Evolutionary conservation across 2,329 filamentous ascomycete species (phyloP).

Genomic region (Trichoderma koningiopsis): DNA sequence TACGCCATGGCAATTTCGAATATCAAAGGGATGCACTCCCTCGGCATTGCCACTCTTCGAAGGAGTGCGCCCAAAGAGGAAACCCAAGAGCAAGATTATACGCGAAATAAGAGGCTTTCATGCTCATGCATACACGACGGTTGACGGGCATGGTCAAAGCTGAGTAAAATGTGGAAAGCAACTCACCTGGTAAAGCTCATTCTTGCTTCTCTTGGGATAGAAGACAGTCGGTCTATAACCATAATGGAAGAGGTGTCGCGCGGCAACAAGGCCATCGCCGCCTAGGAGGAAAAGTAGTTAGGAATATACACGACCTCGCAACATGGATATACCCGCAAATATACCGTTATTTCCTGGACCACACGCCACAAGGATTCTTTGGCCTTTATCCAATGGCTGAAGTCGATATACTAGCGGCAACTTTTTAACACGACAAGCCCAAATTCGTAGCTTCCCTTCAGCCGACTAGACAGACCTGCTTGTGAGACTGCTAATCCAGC

Average conservation of each 20-base stretch:
- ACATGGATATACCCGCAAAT: not conserved
- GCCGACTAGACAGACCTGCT: conserved; percentile 59
- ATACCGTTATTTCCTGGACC: conserved; percentile 76
- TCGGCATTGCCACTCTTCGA: not conserved
- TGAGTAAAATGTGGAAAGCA: not conserved
- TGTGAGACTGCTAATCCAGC: conserved; percentile 92
- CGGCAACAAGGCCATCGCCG: conserved; percentile 92
- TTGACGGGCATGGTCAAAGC: not conserved
- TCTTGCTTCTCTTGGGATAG: conserved; percentile 90
- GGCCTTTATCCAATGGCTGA: conserved; percentile 73
- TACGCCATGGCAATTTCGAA: not conserved
- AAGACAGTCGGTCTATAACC: conserved; percentile 88
- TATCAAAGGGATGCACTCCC: not conserved
- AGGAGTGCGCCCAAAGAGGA: conserved; percentile 6
- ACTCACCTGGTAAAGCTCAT: conserved; percentile 80
- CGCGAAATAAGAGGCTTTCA: conserved; percentile 25
- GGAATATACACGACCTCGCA: not conserved
- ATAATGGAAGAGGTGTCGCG: conserved; percentile 87
- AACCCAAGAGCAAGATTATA: conserved; percentile 27
- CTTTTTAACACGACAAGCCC: conserved; percentile 4
- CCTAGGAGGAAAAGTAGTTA: conserved; percentile 54
- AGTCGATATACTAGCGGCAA: conserved; percentile 70
- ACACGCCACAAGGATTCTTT: conserved; percentile 81
- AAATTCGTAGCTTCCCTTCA: not conserved
- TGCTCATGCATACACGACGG: not conserved